Conservation (phyloP, 176 grass and related monocot species). For the Pontederia paniculata region DNA sequence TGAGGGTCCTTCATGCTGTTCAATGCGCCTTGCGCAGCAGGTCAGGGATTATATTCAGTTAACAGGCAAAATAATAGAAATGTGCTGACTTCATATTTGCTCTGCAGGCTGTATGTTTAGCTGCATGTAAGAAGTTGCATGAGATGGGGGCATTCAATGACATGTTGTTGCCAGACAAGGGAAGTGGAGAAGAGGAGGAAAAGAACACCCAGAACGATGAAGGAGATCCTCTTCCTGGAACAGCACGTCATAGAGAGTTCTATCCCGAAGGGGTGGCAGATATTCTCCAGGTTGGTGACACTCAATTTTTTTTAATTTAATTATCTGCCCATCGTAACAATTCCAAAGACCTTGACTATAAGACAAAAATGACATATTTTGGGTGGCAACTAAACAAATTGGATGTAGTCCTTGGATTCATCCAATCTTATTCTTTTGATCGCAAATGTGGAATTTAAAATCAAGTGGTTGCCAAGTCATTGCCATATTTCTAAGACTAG, state of each 20-base stretch:
- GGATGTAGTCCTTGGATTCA: too few relatives aligned
- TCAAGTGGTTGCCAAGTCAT: too few relatives aligned
- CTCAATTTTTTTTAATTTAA: background rate
- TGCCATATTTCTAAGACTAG: too few relatives aligned
- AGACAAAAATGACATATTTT: too few relatives aligned
- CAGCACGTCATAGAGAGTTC: constrained; percentile 91
- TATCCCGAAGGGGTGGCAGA: constrained; percentile 96
- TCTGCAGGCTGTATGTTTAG: constrained; percentile 87
- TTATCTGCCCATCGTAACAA: background rate
- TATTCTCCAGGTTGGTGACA: constrained; percentile 50
- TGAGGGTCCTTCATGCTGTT: constrained; percentile 88
- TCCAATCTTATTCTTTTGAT: too few relatives aligned
- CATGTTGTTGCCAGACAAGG: constrained; percentile 95
- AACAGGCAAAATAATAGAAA: background rate
- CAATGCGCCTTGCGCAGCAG: constrained; percentile 83
- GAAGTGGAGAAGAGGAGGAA: constrained; percentile 66
- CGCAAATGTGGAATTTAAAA: too few relatives aligned
- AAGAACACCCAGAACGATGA: constrained; percentile 69
- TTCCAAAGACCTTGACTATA: too few relatives aligned
- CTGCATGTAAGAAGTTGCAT: constrained; percentile 98
- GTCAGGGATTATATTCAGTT: constrained; percentile 46
- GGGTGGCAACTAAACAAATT: too few relatives aligned
- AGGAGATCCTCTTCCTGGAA: constrained; percentile 92
- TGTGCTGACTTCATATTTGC: constrained; percentile 4
- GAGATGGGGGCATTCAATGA: constrained; percentile 98